These are phyloP conservation scores for Hippophae rhamnoides DNA, from an alignment of 306 rosid genomes.

Conservation along the genomic window DNA sequence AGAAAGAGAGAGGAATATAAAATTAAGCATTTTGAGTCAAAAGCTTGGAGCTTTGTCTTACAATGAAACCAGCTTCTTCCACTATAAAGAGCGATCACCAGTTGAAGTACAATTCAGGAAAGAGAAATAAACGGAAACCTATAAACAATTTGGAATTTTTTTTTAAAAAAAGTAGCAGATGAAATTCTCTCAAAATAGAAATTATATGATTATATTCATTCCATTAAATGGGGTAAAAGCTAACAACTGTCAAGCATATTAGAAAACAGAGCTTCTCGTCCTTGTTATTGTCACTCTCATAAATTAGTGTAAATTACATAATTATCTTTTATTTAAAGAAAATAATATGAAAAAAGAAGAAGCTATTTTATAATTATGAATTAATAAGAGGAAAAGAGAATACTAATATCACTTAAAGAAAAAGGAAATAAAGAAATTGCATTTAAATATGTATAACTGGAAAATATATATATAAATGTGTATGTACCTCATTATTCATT, in stretches of 20 bases:
- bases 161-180: no score
- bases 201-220: neutral
- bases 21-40: conserved; percentile 20
- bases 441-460: neutral
- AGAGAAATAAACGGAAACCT: neutral
- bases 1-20: conserved; percentile 8
- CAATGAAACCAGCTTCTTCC: conserved; percentile 8
- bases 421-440: neutral
- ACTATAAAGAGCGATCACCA: neutral
- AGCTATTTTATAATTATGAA: conserved; percentile 15
- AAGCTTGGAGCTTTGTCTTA: conserved; percentile 13
- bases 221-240: conserved; percentile 5
- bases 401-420: no score
- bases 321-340: conserved; percentile 12
- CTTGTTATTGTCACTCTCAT: conserved; percentile 24
- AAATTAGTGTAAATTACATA: neutral
- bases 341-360: conserved; percentile 16
- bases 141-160: neutral
- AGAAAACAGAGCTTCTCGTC: conserved; percentile 9
- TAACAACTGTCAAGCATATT: conserved; percentile 1
- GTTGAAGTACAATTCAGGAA: no score
- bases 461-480: neutral
- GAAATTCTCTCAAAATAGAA: conserved; percentile 1
- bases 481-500: neutral
- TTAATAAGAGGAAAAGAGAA: neutral